These are phyloP conservation scores for Fabrea salina DNA, from an alignment of 169 alveolate genomes.

Conservation along the genomic window DNA sequence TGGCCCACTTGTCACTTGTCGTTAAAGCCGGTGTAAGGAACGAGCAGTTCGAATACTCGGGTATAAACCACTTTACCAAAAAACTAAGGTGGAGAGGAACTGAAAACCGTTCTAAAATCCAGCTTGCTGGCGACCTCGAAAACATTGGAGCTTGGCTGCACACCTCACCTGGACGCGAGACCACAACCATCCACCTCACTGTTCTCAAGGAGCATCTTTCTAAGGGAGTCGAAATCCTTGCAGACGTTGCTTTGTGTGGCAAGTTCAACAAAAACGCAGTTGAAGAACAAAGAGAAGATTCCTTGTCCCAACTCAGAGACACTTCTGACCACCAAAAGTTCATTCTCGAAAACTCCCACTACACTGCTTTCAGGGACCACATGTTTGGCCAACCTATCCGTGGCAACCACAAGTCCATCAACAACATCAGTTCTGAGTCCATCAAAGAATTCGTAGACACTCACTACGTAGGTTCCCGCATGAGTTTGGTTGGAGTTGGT, in stretches of 20 bases:
- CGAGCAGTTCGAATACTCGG: slow-evolving; percentile 89
- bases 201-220: slow-evolving; percentile 82
- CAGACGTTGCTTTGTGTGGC: slow-evolving; percentile 90
- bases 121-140: slow-evolving; percentile 94
- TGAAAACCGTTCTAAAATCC: slow-evolving; percentile 80
- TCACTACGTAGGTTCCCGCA: slow-evolving; percentile 90
- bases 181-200: slow-evolving; percentile 89
- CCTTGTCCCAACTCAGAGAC: slow-evolving; percentile 78
- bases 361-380: slow-evolving; percentile 86
- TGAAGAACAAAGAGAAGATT: slow-evolving; percentile 90
- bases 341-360: slow-evolving; percentile 76
- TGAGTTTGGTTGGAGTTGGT: slow-evolving; percentile 90
- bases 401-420: slow-evolving; percentile 89
- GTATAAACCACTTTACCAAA: slow-evolving; percentile 95
- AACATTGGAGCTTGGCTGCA: slow-evolving; percentile 94
- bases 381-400: slow-evolving; percentile 78
- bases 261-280: slow-evolving; percentile 78
- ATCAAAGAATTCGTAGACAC: slow-evolving; percentile 83
- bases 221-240: slow-evolving; percentile 87
- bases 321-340: slow-evolving; percentile 83
- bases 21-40: slow-evolving; percentile 94
- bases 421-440: slow-evolving; percentile 80
- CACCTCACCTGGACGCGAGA: slow-evolving; percentile 97
- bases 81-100: slow-evolving; percentile 96
- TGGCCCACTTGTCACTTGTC: slow-evolving; percentile 91